Conservation (phyloP, 257 asterid genomes). For the Primulina tabacum region DNA sequence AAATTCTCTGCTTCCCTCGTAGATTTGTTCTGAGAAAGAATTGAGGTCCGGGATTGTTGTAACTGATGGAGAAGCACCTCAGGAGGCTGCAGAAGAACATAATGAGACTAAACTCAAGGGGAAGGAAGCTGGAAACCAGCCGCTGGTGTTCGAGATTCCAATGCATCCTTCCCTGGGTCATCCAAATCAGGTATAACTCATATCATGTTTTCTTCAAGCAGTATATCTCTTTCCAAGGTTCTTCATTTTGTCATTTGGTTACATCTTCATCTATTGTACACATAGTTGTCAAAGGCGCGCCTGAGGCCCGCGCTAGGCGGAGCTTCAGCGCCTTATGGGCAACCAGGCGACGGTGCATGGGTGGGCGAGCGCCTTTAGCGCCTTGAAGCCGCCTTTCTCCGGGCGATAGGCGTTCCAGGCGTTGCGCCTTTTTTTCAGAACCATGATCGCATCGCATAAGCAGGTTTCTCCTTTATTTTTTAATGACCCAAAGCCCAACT, state of each 20-base stretch:
- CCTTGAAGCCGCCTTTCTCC: too few relatives aligned
- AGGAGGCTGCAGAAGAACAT: conserved; percentile 42
- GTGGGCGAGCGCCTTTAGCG: too few relatives aligned
- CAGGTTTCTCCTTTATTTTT: too few relatives aligned
- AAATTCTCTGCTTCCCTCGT: conserved; percentile 12
- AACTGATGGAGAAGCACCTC: conserved; percentile 41
- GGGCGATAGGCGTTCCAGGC: too few relatives aligned
- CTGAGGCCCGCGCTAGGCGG: too few relatives aligned
- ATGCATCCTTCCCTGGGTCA: conserved; percentile 42
- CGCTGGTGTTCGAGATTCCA: conserved; percentile 58
- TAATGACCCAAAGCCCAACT: too few relatives aligned
- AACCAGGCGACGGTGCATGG: too few relatives aligned
- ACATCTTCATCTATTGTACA: conserved; percentile 9
- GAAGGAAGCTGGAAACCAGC: conserved; percentile 40
- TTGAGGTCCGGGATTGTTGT: conserved; percentile 40
- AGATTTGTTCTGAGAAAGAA: conserved; percentile 41
- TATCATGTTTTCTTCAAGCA: background rate
- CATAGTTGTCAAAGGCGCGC: too few relatives aligned
- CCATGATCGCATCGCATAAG: too few relatives aligned
- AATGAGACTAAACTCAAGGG: conserved; percentile 39
- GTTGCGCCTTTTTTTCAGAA: too few relatives aligned
- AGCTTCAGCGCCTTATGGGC: too few relatives aligned
- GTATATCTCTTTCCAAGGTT: background rate
- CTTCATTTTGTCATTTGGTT: too few relatives aligned
- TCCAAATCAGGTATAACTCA: conserved; percentile 38